Percentiles rank a stretch among this genome's conserved stretches.
Conservation (phyloP, 441 rosid species). For the Omphalea diandra region DNA sequence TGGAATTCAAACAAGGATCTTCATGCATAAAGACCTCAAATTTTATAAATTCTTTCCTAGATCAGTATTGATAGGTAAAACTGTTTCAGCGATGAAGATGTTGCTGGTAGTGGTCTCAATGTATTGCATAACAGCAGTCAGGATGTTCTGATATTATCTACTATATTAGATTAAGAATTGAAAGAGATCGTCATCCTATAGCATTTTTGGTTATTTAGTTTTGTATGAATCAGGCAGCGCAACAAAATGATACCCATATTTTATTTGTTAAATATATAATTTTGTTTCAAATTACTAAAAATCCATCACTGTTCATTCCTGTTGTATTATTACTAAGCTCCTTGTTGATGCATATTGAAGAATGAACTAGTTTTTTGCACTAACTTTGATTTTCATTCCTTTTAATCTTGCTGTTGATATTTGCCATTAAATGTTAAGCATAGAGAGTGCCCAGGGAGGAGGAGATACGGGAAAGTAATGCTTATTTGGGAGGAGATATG, state of each 20-base stretch:
- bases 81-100: constrained; percentile 43
- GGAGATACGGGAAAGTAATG: too few species aligned
- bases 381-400: not conserved
- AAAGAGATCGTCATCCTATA: constrained; percentile 13
- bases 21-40: constrained; percentile 51
- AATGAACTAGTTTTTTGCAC: too few species aligned
- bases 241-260: constrained; percentile 25
- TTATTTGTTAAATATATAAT: constrained; percentile 27
- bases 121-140: constrained; percentile 5
- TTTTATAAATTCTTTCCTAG: constrained; percentile 17
- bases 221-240: constrained; percentile 28
- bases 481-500: too few species aligned
- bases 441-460: too few species aligned
- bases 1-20: constrained; percentile 94
- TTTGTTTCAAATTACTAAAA: constrained; percentile 11
- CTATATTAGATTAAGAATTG: constrained; percentile 19
- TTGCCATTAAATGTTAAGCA: not conserved
- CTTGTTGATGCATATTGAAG: not conserved
- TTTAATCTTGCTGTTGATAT: not conserved
- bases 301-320: not conserved
- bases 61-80: constrained; percentile 24
- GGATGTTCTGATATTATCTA: constrained; percentile 23
- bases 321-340: not conserved
- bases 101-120: constrained; percentile 33
- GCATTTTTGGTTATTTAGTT: constrained; percentile 35